Conservation (phyloP, 2,329 filamentous ascomycete species). For the Alternaria triticina region DNA sequence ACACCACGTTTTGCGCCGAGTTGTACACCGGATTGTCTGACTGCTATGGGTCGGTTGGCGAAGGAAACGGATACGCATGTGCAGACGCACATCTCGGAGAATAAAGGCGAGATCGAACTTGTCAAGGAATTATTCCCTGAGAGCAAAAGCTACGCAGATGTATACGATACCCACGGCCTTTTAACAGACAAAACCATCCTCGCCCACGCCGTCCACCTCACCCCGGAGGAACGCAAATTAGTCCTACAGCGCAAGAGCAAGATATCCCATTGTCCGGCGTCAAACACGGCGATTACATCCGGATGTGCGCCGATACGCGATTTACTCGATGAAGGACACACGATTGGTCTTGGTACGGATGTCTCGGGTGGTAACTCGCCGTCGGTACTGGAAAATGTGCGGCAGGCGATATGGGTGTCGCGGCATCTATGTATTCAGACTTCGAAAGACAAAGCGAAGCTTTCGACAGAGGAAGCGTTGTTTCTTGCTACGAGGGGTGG, state of each 20-base stretch:
- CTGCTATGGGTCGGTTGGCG: constrained; percentile 69
- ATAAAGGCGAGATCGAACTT: constrained; percentile 72
- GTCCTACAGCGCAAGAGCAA: constrained; percentile 68
- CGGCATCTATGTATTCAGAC: constrained; percentile 69
- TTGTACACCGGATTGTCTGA: constrained; percentile 63
- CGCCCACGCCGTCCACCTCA: constrained; percentile 83
- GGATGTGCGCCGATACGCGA: constrained; percentile 78
- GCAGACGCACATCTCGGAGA: constrained; percentile 92
- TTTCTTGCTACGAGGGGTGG: constrained; percentile 90
- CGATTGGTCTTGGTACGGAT: constrained; percentile 88
- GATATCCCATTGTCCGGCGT: constrained; percentile 85
- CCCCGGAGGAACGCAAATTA: constrained; percentile 68
- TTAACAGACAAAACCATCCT: constrained; percentile 77
- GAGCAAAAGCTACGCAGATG: constrained; percentile 69
- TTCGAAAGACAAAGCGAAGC: constrained; percentile 58
- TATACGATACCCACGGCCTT: constrained; percentile 78
- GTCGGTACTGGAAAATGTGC: constrained; percentile 79
- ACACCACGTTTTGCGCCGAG: constrained; percentile 71
- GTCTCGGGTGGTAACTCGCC: constrained; percentile 86
- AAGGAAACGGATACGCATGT: constrained; percentile 68
- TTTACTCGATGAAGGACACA: constrained; percentile 75
- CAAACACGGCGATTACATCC: constrained; percentile 81
- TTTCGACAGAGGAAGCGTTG: constrained; percentile 85
- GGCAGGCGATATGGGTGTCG: constrained; percentile 81
- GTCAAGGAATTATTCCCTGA: constrained; percentile 74